Conservation (phyloP, 169 alveolate genomes). For the Fabrea salina region DNA sequence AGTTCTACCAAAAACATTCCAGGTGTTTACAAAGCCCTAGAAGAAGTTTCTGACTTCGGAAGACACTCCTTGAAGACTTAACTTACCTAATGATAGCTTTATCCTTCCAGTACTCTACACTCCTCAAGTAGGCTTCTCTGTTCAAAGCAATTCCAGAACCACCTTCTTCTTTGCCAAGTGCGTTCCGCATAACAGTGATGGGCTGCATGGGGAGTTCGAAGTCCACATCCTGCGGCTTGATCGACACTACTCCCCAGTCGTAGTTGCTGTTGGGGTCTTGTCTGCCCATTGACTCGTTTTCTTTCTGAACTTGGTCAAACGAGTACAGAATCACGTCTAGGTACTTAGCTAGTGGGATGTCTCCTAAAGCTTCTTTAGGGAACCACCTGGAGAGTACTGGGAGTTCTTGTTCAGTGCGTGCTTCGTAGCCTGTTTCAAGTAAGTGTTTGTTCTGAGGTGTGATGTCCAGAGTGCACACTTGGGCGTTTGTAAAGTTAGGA, state of each 20-base stretch:
- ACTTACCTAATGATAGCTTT: constrained; percentile 82
- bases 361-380: constrained; percentile 69
- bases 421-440: constrained; percentile 88
- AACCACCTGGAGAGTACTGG: constrained; percentile 96
- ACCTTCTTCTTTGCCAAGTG: constrained; percentile 94
- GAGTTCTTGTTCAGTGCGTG: constrained; percentile 94
- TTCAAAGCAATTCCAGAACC: constrained; percentile 97
- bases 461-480: constrained; percentile 83
- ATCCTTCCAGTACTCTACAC: constrained; percentile 95
- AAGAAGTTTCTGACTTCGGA: constrained; percentile 25
- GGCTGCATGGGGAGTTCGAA: constrained; percentile 97
- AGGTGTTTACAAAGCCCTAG: background rate
- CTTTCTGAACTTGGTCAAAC: constrained; percentile 92
- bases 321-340: constrained; percentile 95
- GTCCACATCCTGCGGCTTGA: constrained; percentile 85
- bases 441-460: constrained; percentile 86
- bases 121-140: constrained; percentile 84
- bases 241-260: constrained; percentile 87
- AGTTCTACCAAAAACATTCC: constrained; percentile 4
- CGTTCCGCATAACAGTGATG: constrained; percentile 95
- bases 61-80: background rate
- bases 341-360: constrained; percentile 79
- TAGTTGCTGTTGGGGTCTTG: constrained; percentile 64
- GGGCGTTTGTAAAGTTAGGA: constrained; percentile 92
- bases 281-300: constrained; percentile 71